Base-by-base conservation (phyloP, 495 filamentous ascomycete genomes). In the Aspergillus wentii region DNA sequence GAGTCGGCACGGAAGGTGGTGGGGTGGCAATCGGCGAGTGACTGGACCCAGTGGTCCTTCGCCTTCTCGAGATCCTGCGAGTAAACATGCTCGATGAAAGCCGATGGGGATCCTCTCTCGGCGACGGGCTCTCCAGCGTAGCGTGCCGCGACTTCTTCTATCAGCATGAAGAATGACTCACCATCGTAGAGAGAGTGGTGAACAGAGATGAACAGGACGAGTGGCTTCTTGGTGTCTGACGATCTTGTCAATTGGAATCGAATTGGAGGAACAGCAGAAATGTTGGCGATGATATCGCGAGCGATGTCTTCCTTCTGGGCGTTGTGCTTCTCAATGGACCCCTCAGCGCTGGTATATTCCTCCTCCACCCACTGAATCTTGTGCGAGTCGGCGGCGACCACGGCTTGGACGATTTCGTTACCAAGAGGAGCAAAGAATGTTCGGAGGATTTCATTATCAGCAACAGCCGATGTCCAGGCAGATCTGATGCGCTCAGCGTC, bases 181-280 rank as follows among this genome's bases (percentile, higher is more conserved):
- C 84, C 90, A 62, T 97, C 91, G 49, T 96, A 97, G 0, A 96
- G 62, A 5, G 78, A 86, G 52, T 97, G 91, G 58, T 39, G 54
- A 21, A 65, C 52, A 8, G 52, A 43, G n/a, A 65, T 49, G 27
- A 54, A 41, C 0, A 65, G 33, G 21, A 52, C 44, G 3, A 51
- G 20, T 0, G 49, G 46, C 3, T 38, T 18, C 6, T 51, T 41
- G 2, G 37, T 47, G 8, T 4, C 20, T 1, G 36, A 33, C 17
- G 44, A 38, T n/a, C 17, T 46, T 13, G 48, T 39, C 7, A 61
- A 17, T 10, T 33, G 41, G 21, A 62, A 49, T 23, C 52, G 48
- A 1, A 61, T 25, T 9, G 61, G 61, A n/a, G 59, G 46, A 15
- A 38, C 29, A 1, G 11, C 35, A 3, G 37, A 43, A 13, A 65